These are phyloP conservation scores for Podospora bellae-mahoneyi DNA, from an alignment of 495 filamentous ascomycete genomes.

Conservation along the genomic window DNA sequence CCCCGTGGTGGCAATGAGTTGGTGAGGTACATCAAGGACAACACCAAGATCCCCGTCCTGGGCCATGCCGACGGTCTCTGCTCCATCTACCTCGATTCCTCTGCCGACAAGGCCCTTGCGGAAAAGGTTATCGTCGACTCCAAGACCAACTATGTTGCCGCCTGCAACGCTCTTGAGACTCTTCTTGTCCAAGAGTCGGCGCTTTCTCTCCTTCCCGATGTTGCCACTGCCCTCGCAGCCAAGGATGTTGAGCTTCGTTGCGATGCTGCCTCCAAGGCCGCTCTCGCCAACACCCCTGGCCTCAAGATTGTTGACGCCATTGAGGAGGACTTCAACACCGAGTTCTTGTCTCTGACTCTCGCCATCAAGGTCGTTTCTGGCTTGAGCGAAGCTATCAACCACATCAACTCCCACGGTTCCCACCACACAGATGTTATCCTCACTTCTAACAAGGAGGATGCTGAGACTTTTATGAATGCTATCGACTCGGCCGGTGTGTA, in stretches of 20 bases:
- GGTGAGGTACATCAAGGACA: slow-evolving; percentile 82
- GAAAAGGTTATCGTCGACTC: slow-evolving; percentile 82
- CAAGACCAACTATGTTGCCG: slow-evolving; percentile 92
- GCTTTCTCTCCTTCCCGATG: slow-evolving; percentile 63
- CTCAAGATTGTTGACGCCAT: slow-evolving; percentile 57
- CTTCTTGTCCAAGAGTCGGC: slow-evolving; percentile 75
- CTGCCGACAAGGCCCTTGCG: slow-evolving; percentile 69
- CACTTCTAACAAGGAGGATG: slow-evolving; percentile 60
- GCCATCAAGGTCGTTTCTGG: slow-evolving; percentile 75
- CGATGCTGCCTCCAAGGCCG: slow-evolving; percentile 62
- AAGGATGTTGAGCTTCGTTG: slow-evolving; percentile 84
- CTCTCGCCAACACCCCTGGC: slow-evolving; percentile 47
- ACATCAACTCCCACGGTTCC: slow-evolving; percentile 89
- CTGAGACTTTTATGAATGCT: slow-evolving; percentile 73
- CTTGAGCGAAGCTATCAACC: slow-evolving; percentile 68
- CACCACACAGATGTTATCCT: slow-evolving; percentile 94
- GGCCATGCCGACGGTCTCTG: slow-evolving; percentile 96
- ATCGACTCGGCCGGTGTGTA: slow-evolving; percentile 92
- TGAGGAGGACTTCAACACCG: slow-evolving; percentile 74
- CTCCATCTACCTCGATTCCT: slow-evolving; percentile 78
- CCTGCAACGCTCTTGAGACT: slow-evolving; percentile 90
- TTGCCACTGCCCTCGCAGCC: slow-evolving; percentile 66
- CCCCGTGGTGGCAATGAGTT: slow-evolving; percentile 91
- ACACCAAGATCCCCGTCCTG: slow-evolving; percentile 91
- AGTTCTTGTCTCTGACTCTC: slow-evolving; percentile 82